Evolutionary conservation across 768 basidiomycete species (phyloP).

Genomic region (Panellus pusillus): DNA sequence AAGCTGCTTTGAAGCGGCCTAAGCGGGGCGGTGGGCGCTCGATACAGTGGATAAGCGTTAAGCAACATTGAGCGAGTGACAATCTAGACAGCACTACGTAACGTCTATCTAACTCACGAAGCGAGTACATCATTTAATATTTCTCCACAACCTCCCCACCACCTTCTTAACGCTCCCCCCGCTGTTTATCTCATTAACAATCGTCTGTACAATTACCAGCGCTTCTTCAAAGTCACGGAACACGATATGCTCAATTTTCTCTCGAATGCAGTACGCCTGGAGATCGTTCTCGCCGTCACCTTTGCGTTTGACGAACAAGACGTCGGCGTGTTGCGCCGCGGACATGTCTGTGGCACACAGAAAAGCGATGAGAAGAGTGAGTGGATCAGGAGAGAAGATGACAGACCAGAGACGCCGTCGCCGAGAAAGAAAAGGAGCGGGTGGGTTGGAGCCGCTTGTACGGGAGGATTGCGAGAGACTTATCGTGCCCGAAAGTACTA

Average conservation of each 20-base stretch:
- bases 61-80: no score
- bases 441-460: constrained; percentile 71
- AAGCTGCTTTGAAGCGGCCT: no score
- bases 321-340: constrained; percentile 88
- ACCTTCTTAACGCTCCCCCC: no score
- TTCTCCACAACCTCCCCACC: no score
- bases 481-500: constrained; percentile 93
- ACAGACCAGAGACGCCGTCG: constrained; percentile 90
- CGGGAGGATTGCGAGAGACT: constrained; percentile 90
- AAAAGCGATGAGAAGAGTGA: not conserved
- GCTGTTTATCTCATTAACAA: constrained; percentile 66
- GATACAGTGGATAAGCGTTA: no score
- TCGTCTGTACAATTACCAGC: constrained; percentile 55
- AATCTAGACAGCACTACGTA: no score
- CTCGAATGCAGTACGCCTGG: constrained; percentile 74
- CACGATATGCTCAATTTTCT: constrained; percentile 76
- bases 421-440: constrained; percentile 93
- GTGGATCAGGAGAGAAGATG: not conserved
- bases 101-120: no score
- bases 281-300: constrained; percentile 82
- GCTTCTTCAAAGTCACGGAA: constrained; percentile 74
- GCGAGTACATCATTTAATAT: no score
- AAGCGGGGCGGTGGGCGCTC: no score
- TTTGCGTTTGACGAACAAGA: constrained; percentile 92
- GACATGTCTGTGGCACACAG: constrained; percentile 65